phyloP scores from a whole-genome alignment of 805 yeast species.

The Pachysolen tannophilus region DNA sequence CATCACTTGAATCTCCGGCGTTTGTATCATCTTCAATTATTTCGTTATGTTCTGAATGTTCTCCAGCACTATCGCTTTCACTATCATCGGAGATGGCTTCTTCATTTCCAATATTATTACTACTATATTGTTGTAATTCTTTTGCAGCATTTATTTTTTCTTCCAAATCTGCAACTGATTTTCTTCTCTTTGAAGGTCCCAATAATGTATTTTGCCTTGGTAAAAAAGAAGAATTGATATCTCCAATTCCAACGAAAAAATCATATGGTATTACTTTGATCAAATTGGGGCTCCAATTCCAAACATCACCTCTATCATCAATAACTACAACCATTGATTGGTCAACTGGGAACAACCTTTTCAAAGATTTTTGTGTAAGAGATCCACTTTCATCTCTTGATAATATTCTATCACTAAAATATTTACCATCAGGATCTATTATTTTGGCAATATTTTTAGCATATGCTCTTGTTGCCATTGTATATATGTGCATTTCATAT shows the following conservation, averaged over 20 bases:
- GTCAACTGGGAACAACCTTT: constrained; percentile 88
- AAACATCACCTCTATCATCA: constrained; percentile 97
- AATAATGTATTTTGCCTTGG: constrained; percentile 62
- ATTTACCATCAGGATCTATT: constrained; percentile 81
- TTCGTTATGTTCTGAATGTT: constrained; percentile 10
- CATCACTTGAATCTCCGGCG: constrained; percentile 1
- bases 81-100: constrained; percentile 10
- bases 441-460: constrained; percentile 85
- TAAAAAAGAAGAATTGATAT: constrained; percentile 85
- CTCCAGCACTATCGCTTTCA: constrained; percentile 12
- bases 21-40: constrained; percentile 16
- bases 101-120: constrained; percentile 5
- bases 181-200: constrained; percentile 59
- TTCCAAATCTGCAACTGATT: constrained; percentile 49
- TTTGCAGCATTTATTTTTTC: constrained; percentile 22
- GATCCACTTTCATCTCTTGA: constrained; percentile 95
- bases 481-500: constrained; percentile 90
- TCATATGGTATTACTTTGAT: constrained; percentile 93
- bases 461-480: constrained; percentile 96
- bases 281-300: constrained; percentile 94
- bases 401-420: constrained; percentile 85
- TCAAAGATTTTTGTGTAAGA: constrained; percentile 78
- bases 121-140: too few species aligned
- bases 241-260: constrained; percentile 95
- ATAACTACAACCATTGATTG: constrained; percentile 94